phyloP scores from a whole-genome alignment of 1,139 yeast genomes.

The Saccharomycopsis phalli region DNA sequence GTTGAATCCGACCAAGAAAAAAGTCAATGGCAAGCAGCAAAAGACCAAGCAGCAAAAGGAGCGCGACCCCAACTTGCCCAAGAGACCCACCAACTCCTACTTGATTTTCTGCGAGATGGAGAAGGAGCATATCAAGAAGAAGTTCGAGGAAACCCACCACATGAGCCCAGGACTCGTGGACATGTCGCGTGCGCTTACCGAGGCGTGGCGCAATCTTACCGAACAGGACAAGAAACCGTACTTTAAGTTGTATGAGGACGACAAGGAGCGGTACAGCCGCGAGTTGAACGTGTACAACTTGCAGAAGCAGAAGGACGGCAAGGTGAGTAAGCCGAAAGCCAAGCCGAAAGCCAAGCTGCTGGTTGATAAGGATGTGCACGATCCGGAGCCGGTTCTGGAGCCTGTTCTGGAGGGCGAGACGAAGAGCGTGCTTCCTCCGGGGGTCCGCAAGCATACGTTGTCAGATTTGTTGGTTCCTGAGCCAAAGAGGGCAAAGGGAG shows the following conservation, averaged over 20 bases:
- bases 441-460: background rate
- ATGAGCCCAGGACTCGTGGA: slow-evolving; percentile 36
- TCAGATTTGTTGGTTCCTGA: slow-evolving; percentile 2
- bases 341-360: background rate
- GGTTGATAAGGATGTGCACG: background rate
- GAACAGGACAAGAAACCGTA: slow-evolving; percentile 69
- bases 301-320: too few relatives aligned
- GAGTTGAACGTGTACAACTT: slow-evolving; percentile 61
- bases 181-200: slow-evolving; percentile 70
- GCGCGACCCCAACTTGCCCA: slow-evolving; percentile 79
- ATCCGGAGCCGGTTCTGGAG: background rate
- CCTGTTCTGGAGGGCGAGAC: background rate
- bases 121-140: slow-evolving; percentile 60
- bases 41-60: slow-evolving; percentile 24
- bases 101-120: slow-evolving; percentile 80
- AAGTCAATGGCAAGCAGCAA: slow-evolving; percentile 17
- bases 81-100: slow-evolving; percentile 85
- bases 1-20: slow-evolving; percentile 19
- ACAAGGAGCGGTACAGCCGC: slow-evolving; percentile 61
- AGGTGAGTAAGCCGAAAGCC: slow-evolving; percentile 19
- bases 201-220: slow-evolving; percentile 72
- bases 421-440: slow-evolving; percentile 1
- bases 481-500: background rate
- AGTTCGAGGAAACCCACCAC: slow-evolving; percentile 37
- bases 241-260: slow-evolving; percentile 70